phyloP scores from a whole-genome alignment of 306 rosid genomes.

The Trifolium repens region DNA sequence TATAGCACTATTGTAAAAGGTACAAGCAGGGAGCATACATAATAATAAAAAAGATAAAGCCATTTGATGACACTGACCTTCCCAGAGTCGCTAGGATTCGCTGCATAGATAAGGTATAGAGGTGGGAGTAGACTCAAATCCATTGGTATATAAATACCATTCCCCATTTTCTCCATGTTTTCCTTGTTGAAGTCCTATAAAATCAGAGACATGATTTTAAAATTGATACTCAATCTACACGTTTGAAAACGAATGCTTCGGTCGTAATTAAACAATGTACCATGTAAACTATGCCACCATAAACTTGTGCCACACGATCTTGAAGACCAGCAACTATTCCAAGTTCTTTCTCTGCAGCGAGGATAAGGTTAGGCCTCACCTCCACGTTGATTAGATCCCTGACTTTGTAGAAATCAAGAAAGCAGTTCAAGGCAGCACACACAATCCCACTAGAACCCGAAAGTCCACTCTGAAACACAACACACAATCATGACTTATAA shows the following conservation, averaged over 20 bases:
- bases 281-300: conserved; percentile 90
- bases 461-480: conserved; percentile 76
- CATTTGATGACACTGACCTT: conserved; percentile 60
- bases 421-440: conserved; percentile 84
- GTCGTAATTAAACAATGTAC: conserved; percentile 42
- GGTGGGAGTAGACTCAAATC: conserved; percentile 81
- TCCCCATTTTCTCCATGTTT: conserved; percentile 71
- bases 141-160: conserved; percentile 80
- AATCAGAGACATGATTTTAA: conserved; percentile 2
- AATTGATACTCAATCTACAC: background rate
- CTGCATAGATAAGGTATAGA: conserved; percentile 74
- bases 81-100: conserved; percentile 97
- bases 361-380: conserved; percentile 78
- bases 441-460: conserved; percentile 96
- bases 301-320: conserved; percentile 92
- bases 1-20: background rate
- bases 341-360: conserved; percentile 78
- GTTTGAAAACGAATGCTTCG: background rate
- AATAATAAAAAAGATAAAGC: conserved; percentile 12
- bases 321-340: conserved; percentile 99
- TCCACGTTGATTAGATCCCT: conserved; percentile 73
- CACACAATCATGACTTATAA: background rate
- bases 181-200: conserved; percentile 82
- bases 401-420: conserved; percentile 79
- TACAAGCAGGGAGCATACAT: background rate